phyloP scores from a whole-genome alignment of 768 basidiomycete species.

The Podaxis mareebaensis region DNA sequence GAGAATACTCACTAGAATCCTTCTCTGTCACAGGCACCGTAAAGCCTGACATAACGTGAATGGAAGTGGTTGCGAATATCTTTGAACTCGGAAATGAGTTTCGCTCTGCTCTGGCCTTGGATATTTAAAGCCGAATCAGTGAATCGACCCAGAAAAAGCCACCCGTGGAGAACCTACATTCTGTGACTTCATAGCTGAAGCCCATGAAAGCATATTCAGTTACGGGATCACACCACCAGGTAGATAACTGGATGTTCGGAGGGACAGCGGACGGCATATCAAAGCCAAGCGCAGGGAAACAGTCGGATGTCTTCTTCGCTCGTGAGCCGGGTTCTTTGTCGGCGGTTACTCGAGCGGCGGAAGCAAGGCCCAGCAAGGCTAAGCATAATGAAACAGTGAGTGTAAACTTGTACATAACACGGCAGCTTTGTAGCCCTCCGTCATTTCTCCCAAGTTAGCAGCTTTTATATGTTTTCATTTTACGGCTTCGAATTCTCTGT shows the following conservation, averaged over 20 bases:
- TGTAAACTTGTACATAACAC: not conserved
- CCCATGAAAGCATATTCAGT: constrained; percentile 67
- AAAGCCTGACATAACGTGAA: constrained; percentile 54
- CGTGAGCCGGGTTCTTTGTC: not conserved
- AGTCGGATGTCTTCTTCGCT: constrained; percentile 16
- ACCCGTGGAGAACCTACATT: constrained; percentile 37
- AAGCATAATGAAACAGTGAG: not conserved
- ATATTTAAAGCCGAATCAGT: not conserved
- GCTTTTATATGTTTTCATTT: not conserved
- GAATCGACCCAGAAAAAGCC: not conserved
- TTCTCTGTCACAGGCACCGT: constrained; percentile 36
- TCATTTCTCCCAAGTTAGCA: not conserved
- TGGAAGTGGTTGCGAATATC: constrained; percentile 53
- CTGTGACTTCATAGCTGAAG: constrained; percentile 64
- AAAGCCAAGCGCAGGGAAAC: constrained; percentile 42
- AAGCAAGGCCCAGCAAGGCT: not conserved
- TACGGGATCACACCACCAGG: constrained; percentile 55
- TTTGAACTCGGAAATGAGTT: constrained; percentile 49
- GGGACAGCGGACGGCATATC: constrained; percentile 47
- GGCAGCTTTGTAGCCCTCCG: not conserved
- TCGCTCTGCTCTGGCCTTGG: constrained; percentile 47
- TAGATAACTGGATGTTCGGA: constrained; percentile 25
- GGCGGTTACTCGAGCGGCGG: not conserved
- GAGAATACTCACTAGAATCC: constrained; percentile 33
- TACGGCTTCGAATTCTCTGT: not conserved